Evolutionary conservation across 2,329 filamentous ascomycete species (phyloP).

Genomic region (Phialemoniopsis sp.): DNA sequence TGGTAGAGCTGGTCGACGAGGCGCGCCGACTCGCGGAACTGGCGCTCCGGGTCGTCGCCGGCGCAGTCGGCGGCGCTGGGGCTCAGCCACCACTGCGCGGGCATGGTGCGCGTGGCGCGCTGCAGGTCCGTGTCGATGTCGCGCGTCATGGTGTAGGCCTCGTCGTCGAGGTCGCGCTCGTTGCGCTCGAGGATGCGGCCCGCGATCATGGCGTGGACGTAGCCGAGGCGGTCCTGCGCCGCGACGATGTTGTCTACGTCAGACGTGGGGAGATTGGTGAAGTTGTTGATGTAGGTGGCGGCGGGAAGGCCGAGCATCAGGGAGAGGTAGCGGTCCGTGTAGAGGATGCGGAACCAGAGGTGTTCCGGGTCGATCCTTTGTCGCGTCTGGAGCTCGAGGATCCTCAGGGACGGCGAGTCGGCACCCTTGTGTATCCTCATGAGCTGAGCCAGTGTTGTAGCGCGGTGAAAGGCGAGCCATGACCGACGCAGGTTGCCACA

Average conservation of each 20-base stretch:
- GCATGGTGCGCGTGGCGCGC: slow-evolving; percentile 20
- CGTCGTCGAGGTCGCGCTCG: slow-evolving; percentile 11
- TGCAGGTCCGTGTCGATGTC: slow-evolving; percentile 26
- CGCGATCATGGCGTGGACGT: slow-evolving; percentile 20
- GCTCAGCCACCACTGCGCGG: slow-evolving; percentile 26
- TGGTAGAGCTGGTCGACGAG: slow-evolving; percentile 29
- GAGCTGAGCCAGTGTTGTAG: slow-evolving; percentile 23
- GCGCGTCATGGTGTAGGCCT: slow-evolving; percentile 16
- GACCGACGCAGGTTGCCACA: slow-evolving; percentile 37
- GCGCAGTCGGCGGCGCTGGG: slow-evolving; percentile 15
- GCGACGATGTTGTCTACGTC: too few relatives aligned
- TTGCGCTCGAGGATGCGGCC: slow-evolving; percentile 31
- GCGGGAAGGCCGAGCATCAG: slow-evolving; percentile 38
- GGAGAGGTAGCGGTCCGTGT: slow-evolving; percentile 36
- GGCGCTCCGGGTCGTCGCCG: slow-evolving; percentile 10
- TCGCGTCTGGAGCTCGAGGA: slow-evolving; percentile 17
- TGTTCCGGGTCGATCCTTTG: slow-evolving; percentile 19
- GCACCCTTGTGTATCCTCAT: slow-evolving; percentile 2
- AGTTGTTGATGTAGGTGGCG: slow-evolving; percentile 17
- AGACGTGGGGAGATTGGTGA: slow-evolving; percentile 10
- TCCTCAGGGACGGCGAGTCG: slow-evolving; percentile 10
- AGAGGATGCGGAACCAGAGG: slow-evolving; percentile 38
- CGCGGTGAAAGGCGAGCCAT: slow-evolving; percentile 38
- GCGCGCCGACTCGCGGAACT: slow-evolving; percentile 21
- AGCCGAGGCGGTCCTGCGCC: slow-evolving; percentile 5